Evolutionary conservation across 768 basidiomycete species (phyloP).

Genomic region (Trichaptum fuscoviolaceum): DNA sequence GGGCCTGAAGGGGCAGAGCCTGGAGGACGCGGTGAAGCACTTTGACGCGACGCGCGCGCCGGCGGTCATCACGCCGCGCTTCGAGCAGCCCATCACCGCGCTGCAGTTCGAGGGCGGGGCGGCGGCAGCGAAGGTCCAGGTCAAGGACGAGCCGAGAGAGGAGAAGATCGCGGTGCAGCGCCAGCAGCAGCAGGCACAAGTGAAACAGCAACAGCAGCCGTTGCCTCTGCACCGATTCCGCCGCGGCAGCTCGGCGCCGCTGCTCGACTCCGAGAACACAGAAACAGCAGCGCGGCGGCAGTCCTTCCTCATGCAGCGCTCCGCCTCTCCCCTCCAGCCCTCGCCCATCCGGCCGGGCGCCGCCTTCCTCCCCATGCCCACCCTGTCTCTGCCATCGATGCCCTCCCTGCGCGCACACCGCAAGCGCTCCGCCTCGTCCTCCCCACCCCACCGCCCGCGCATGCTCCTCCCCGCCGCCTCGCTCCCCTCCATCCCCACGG

Average conservation of each 20-base stretch:
- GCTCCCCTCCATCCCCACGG: background rate
- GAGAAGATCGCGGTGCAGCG: background rate
- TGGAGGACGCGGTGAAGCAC: slow-evolving; percentile 26
- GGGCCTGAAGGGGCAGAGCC: slow-evolving; percentile 34
- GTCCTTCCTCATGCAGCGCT: background rate
- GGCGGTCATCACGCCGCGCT: background rate
- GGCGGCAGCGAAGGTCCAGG: background rate
- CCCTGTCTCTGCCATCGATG: no score
- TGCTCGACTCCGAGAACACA: background rate
- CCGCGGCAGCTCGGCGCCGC: background rate
- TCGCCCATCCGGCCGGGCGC: background rate
- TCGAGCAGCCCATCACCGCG: slow-evolving; percentile 1
- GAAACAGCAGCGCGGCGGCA: background rate
- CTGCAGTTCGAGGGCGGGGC: background rate
- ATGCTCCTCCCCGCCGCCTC: background rate
- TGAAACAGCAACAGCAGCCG: background rate
- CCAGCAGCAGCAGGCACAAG: no score
- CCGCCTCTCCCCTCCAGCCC: background rate
- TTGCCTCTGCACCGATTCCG: background rate
- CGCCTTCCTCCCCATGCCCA: no score
- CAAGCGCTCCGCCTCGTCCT: background rate
- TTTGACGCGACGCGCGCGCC: background rate
- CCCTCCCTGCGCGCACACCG: background rate
- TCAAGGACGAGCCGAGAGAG: background rate
- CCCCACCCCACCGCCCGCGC: no score